Evolutionary conservation across 2,329 filamentous ascomycete genomes (phyloP).

Genomic region (Ciborinia camelliae): DNA sequence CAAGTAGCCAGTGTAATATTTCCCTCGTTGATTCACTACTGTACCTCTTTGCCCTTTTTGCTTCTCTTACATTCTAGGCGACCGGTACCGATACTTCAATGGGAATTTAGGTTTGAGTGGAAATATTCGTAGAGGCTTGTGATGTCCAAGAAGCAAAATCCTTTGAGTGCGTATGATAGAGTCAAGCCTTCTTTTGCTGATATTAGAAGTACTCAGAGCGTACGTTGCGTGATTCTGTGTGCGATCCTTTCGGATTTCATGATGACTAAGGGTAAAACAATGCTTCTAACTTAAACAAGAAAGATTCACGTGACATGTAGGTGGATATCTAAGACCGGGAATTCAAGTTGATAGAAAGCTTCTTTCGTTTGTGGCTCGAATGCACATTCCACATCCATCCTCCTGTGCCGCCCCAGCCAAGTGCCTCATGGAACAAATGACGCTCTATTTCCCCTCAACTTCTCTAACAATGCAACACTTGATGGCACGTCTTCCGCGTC

Average conservation of each 20-base stretch:
- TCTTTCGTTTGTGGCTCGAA: background rate
- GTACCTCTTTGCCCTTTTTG: background rate
- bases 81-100: background rate
- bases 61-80: background rate
- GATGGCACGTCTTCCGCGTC: background rate
- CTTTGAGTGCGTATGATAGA: too few species aligned
- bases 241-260: too few species aligned
- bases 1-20: background rate
- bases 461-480: background rate
- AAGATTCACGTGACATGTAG: background rate
- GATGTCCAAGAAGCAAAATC: background rate
- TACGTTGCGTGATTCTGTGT: too few species aligned
- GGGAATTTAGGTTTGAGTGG: background rate
- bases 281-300: too few species aligned
- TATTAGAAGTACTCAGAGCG: too few species aligned
- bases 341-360: background rate
- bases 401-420: background rate
- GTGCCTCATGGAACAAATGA: background rate
- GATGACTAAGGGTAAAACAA: too few species aligned
- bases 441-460: background rate
- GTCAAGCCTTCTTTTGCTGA: background rate
- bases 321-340: too few species aligned
- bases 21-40: background rate
- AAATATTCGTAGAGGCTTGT: background rate
- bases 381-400: background rate